These are phyloP conservation scores for Entelexis paramagnoliae DNA, from an alignment of 1,139 yeast genomes.

Conservation along the genomic window DNA sequence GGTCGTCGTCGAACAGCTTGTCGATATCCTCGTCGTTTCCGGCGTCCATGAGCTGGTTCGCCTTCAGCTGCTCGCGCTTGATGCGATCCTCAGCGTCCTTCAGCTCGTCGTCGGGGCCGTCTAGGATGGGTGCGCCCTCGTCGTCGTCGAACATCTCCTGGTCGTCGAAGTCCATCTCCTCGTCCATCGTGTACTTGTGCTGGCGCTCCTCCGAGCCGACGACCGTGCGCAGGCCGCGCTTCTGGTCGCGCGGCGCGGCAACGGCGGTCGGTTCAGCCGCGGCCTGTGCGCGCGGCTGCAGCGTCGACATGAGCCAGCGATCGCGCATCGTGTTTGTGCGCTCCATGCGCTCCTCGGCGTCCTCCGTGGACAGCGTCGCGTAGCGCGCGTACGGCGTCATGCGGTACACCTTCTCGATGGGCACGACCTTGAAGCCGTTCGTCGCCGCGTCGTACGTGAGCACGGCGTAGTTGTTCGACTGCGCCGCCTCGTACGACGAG, in stretches of 20 bases:
- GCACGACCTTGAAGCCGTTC: conserved; percentile 86
- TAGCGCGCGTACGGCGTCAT: conserved; percentile 90
- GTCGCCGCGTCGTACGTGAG: conserved; percentile 59
- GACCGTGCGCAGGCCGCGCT: conserved; percentile 26
- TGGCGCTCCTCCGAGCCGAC: conserved; percentile 27
- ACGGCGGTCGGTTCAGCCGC: conserved; percentile 6
- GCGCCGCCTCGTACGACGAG: conserved; percentile 92
- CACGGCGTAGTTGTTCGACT: conserved; percentile 74
- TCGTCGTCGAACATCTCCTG: conserved; percentile 98
- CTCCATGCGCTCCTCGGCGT: conserved; percentile 93
- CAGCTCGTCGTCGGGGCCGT: conserved; percentile 92
- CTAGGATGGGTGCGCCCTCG: conserved; percentile 96
- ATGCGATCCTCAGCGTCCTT: conserved; percentile 80
- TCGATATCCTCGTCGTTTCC: conserved; percentile 45
- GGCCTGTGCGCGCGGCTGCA: conserved; percentile 20
- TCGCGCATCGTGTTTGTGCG: conserved; percentile 64
- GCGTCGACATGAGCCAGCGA: conserved; percentile 91
- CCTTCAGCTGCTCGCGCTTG: conserved; percentile 69
- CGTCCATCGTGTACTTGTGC: conserved; percentile 32
- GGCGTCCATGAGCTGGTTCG: conserved; percentile 40
- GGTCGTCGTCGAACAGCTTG: conserved; percentile 45
- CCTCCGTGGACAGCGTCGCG: conserved; percentile 88
- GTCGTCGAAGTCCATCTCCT: conserved; percentile 63
- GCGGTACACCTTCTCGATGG: conserved; percentile 85
- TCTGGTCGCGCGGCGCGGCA: conserved; percentile 15